Evolutionary conservation across 257 asterid species (phyloP), one percentile per base, ranked within the genome.

Genomic region (Petunia secreta): DNA sequence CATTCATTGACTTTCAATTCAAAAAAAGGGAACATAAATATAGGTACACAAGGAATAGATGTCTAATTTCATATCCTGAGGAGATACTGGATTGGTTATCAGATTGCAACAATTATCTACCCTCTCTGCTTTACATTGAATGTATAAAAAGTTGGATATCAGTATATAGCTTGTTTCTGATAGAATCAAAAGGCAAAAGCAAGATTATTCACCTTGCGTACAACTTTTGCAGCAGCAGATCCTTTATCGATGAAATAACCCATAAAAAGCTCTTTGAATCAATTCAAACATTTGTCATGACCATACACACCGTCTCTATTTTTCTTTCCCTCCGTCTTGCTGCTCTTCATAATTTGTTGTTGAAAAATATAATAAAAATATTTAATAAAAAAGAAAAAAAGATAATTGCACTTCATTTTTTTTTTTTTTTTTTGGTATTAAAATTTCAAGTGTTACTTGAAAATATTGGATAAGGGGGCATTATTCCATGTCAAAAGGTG

Each of bases 201-300:
- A 57, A 50, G 75, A 78, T 66, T 58, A 81, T 80, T 69, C 80
- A 88, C 91, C 90, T 88, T 88, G 1, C 87, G 86, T 74, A 95
- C 99, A 83, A 95, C 99, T 87, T 95, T 95, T 34, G 99, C 99
- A 77, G 96, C 99, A 85, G 97, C 88, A 71, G 96, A 83, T 25
- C 97, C 98, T 80, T 84, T 93, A 79, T 95, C 97, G 37, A 95
- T 90, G 87, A 95, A 94, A 89, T 93, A 93, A 87, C 99, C 99
- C 92, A 95, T 66, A 83, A 95, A 95, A 25, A 25, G 25, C 25
- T 25, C 25, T 25, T 25, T 25, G 25, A 25, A 25, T 25, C 25
- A 25, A 25, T 25, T 25, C 25, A 25, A 25, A 25, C 25, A 25
- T 25, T 25, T 25, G 25, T 25, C 25, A 25, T 25, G 25, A 25